phyloP scores from a whole-genome alignment of 2,329 filamentous ascomycete species.

The Epichloe uncinata region DNA sequence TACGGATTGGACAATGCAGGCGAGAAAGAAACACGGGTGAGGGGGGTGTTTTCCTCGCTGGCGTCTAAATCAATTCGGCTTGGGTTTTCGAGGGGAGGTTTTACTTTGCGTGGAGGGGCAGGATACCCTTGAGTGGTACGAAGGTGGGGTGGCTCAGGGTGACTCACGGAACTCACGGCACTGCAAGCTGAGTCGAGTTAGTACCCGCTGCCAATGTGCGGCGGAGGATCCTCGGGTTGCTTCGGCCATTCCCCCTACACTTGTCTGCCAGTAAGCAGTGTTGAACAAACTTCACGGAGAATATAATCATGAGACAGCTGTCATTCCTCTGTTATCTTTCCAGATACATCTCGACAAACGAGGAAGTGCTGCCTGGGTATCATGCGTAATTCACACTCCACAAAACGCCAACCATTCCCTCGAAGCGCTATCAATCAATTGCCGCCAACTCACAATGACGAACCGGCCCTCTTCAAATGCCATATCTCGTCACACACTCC shows the following conservation, averaged over 20 bases:
- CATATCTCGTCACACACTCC: conserved; percentile 55
- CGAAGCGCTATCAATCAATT: conserved; percentile 5
- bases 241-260: too few relatives aligned
- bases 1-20: conserved; percentile 5
- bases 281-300: background rate
- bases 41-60: background rate
- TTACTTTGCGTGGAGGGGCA: conserved; percentile 14
- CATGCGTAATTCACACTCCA: background rate
- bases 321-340: too few relatives aligned
- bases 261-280: background rate
- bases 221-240: conserved; percentile 15
- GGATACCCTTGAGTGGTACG: conserved; percentile 13
- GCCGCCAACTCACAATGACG: too few relatives aligned
- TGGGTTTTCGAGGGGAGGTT: background rate
- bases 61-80: background rate
- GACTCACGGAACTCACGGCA: conserved; percentile 22
- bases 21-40: background rate
- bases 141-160: conserved; percentile 26
- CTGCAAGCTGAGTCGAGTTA: conserved; percentile 3
- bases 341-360: background rate
- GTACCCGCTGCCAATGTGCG: background rate
- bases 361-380: conserved; percentile 4
- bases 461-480: conserved; percentile 20
- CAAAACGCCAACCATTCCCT: conserved; percentile 3
- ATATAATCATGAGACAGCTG: too few relatives aligned